Conservation (phyloP, 345 rosid species). For the Leavenworthia alabamica region DNA sequence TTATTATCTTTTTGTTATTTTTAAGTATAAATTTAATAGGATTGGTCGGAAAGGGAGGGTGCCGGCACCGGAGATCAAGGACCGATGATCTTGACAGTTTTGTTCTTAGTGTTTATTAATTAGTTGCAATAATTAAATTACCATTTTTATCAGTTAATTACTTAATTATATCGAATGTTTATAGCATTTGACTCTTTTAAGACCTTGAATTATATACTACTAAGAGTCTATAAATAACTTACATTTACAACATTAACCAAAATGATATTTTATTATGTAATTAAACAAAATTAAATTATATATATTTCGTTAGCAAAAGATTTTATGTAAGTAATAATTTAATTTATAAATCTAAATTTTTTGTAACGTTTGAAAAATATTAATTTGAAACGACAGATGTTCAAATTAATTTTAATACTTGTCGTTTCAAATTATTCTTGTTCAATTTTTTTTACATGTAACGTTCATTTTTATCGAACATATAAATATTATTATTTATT, state of each 20-base stretch:
- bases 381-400: neutral
- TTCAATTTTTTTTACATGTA: neutral
- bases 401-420: neutral
- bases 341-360: neutral
- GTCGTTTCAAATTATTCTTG: neutral
- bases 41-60: conserved; percentile 29
- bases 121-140: neutral
- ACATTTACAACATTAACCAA: neutral
- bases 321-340: neutral
- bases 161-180: too few species aligned
- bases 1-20: neutral
- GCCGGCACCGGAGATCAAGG: conserved; percentile 30
- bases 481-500: too few species aligned
- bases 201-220: neutral
- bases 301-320: neutral
- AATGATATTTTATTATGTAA: neutral
- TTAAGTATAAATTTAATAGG: conserved; percentile 1
- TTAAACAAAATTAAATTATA: neutral
- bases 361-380: neutral
- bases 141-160: neutral
- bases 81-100: conserved; percentile 17
- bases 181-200: too few species aligned
- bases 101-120: neutral
- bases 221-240: neutral
- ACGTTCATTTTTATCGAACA: neutral